Evolutionary conservation across 1,139 yeast species (phyloP).

Genomic region (Spencermartinsiella ligniputridi): DNA sequence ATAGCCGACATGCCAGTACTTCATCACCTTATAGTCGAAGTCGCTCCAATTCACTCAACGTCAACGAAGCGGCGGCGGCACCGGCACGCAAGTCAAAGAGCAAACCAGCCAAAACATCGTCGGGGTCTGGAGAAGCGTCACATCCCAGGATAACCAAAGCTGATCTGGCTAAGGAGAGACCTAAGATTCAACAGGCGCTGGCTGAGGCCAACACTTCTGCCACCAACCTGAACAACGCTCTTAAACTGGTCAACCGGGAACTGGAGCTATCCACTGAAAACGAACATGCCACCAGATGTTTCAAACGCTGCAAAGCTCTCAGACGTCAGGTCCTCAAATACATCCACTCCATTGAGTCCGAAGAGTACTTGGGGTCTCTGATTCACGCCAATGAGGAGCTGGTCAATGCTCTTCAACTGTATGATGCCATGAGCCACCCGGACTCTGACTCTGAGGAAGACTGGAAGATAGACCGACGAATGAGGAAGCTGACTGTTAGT

Average conservation of each 20-base stretch:
- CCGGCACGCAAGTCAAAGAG: conserved; percentile 1
- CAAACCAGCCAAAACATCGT: conserved; percentile 1
- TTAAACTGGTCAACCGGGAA: conserved; percentile 51
- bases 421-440: conserved; percentile 55
- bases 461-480: conserved; percentile 24
- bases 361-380: conserved; percentile 79
- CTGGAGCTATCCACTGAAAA: conserved; percentile 58
- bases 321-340: conserved; percentile 76
- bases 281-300: conserved; percentile 52
- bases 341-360: conserved; percentile 73
- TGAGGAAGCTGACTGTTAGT: conserved; percentile 22
- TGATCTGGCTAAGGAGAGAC: conserved; percentile 66
- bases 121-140: conserved; percentile 7
- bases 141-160: conserved; percentile 27
- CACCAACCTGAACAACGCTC: conserved; percentile 62
- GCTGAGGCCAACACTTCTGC: conserved; percentile 77
- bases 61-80: background rate
- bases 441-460: conserved; percentile 43
- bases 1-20: background rate
- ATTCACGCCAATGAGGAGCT: conserved; percentile 87
- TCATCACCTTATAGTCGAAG: background rate
- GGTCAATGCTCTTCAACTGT: conserved; percentile 64
- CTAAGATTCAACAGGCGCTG: conserved; percentile 61
- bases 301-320: conserved; percentile 69
- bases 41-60: background rate